Conservation (phyloP, 768 basidiomycete genomes). For the Lactarius hatsudake region DNA sequence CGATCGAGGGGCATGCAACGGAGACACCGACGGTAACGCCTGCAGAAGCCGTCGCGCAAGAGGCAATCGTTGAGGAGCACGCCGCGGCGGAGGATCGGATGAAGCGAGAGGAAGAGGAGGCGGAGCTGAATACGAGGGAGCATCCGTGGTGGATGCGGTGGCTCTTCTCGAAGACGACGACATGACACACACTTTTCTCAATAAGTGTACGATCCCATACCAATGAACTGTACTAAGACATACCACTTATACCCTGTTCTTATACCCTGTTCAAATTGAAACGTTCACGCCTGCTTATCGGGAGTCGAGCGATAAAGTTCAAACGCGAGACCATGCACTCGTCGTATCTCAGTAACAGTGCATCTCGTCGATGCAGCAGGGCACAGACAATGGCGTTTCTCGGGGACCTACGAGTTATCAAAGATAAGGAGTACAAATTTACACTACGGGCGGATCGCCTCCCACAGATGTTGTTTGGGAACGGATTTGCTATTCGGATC, state of each 20-base stretch:
- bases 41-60: slow-evolving; percentile 61
- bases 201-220: not conserved
- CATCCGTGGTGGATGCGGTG: slow-evolving; percentile 63
- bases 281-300: not conserved
- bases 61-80: slow-evolving; percentile 69
- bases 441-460: not conserved
- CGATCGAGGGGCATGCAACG: not conserved
- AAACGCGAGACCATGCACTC: not conserved
- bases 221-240: not conserved
- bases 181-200: slow-evolving; percentile 4
- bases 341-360: not conserved
- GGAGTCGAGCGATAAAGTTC: not conserved
- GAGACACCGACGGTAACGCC: slow-evolving; percentile 34
- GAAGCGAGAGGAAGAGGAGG: slow-evolving; percentile 54
- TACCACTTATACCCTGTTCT: not conserved
- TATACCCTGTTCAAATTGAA: not conserved
- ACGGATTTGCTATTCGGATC: not conserved
- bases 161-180: slow-evolving; percentile 50
- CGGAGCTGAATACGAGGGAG: slow-evolving; percentile 39
- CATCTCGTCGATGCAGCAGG: not conserved
- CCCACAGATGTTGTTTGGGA: not conserved
- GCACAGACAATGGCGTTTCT: not conserved
- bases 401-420: not conserved
- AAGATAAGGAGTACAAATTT: not conserved
- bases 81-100: slow-evolving; percentile 51